Conservation (phyloP, 2,329 filamentous ascomycete genomes). For the Nothophoma quercina region DNA sequence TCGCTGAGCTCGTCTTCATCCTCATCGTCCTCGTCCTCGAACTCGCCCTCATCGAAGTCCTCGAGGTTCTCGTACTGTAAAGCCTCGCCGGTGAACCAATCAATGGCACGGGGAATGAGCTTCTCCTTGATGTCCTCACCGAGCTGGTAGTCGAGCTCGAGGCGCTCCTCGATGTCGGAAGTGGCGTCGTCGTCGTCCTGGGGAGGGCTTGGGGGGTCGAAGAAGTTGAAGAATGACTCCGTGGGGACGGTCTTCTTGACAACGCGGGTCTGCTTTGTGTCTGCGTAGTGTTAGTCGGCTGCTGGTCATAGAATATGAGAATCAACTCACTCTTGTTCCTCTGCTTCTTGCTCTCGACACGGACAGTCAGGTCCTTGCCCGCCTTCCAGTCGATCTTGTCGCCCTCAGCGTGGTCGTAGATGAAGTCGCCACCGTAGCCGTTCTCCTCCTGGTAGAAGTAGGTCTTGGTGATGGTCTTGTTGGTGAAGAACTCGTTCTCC, state of each 20-base stretch:
- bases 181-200: conserved; percentile 76
- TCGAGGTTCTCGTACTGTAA: conserved; percentile 95
- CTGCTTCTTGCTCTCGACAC: conserved; percentile 99
- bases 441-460: conserved; percentile 99
- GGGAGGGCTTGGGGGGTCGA: conserved; percentile 90
- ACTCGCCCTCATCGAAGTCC: conserved; percentile 81
- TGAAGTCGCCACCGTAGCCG: conserved; percentile 98
- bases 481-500: conserved; percentile 95
- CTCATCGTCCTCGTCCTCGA: conserved; percentile 91
- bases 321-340: conserved; percentile 89
- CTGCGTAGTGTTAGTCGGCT: conserved; percentile 57
- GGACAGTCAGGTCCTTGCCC: conserved; percentile 90
- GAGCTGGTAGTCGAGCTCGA: conserved; percentile 98
- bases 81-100: conserved; percentile 99
- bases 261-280: conserved; percentile 98
- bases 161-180: conserved; percentile 93
- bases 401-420: conserved; percentile 98
- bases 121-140: conserved; percentile 99
- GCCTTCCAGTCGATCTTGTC: conserved; percentile 98
- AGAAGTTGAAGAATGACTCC: conserved; percentile 98
- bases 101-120: conserved; percentile 95
- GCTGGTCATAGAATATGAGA: not conserved
- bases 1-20: conserved; percentile 87
- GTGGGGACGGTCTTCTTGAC: conserved; percentile 99
- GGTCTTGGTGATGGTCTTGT: conserved; percentile 96